Base-by-base conservation (phyloP, 805 yeast genomes). In the Blastobotrys americana region DNA sequence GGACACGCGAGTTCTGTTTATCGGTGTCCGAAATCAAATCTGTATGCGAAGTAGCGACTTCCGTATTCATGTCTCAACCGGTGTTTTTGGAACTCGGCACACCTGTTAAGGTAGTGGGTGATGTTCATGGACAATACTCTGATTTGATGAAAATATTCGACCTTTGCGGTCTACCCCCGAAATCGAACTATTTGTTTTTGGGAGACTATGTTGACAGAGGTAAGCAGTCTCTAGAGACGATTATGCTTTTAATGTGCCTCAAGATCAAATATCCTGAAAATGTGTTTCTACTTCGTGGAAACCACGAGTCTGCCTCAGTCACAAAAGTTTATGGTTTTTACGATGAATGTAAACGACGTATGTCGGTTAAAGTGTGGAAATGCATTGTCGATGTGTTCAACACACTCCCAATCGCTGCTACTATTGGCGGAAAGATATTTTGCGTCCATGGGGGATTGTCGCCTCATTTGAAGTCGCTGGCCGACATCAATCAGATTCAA, bases 141-240 rank as follows among this genome's bases (percentile, higher is more conserved):
- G 97, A 89, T 66, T 70, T 89, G 49, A 76, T 89, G 52, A 74
- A 97, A 53, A 75, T 89, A 34, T 84, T 89, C 65, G 83, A 94
- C 38, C 80, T 85, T 64, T 87, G 96, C 66, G 97, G 97, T 4
- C 83, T 87, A 65, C 97, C 97, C 3, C 96, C 96, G 2, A 75
- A 81, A 51, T 76, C 96, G 3, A 89, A 89, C 61, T 89, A 86
- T 63, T 67, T 89, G 50, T 89, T 89, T 57, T 66, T 89, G 33
- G 97, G 97, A 15, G 97, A 89, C 65, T 89, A 89, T 61, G 97
- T 89, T 34, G 97, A 89, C 65, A 74, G 97, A 54, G 97, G 97
- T 40, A 88, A 88, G 61, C 97, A 89, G 65, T 82, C 93, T 2
- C 69, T 89, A 44, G 97, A 89, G 63, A 89, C 97, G 0, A 86